Conservation (phyloP, 169 alveolate genomes). For the Plasmodium ovale region DNA sequence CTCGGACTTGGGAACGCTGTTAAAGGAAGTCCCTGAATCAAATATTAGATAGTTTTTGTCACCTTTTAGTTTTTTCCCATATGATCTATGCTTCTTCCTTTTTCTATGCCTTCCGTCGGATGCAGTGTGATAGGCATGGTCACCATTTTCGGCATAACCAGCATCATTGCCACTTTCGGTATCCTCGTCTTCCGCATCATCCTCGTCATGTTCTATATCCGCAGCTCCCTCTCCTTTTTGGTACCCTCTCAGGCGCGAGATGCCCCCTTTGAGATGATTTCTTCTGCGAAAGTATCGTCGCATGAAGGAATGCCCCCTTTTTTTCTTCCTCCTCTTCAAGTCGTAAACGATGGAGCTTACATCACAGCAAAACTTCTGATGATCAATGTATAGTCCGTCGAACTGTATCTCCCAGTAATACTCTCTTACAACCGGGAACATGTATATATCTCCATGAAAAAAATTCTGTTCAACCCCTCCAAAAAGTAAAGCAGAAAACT, state of each 20-base stretch:
- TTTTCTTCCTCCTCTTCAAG: slow-evolving; percentile 9
- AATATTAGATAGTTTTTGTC: slow-evolving; percentile 87
- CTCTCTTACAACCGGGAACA: slow-evolving; percentile 91
- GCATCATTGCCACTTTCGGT: too few relatives aligned
- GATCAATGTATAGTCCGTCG: slow-evolving; percentile 87
- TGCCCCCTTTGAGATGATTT: neutral
- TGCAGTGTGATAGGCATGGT: neutral
- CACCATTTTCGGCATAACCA: too few relatives aligned
- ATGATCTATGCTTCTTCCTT: neutral
- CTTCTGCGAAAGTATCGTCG: slow-evolving; percentile 16
- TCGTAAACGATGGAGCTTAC: slow-evolving; percentile 41
- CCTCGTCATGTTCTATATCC: neutral
- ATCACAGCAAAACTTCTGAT: slow-evolving; percentile 90
- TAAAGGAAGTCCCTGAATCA: slow-evolving; percentile 93
- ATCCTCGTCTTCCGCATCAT: neutral
- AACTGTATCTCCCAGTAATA: slow-evolving; percentile 91
- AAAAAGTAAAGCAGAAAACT: slow-evolving; percentile 86
- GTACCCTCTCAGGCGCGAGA: neutral
- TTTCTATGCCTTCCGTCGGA: neutral
- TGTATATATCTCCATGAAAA: slow-evolving; percentile 83
- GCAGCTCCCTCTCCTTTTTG: neutral
- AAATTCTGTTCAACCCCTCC: slow-evolving; percentile 91
- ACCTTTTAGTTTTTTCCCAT: slow-evolving; percentile 13
- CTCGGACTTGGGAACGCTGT: slow-evolving; percentile 89
- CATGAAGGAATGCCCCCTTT: neutral